These are phyloP conservation scores for Sporothrix schenckii DNA, from an alignment of 2,329 filamentous ascomycete genomes.

Conservation along the genomic window DNA sequence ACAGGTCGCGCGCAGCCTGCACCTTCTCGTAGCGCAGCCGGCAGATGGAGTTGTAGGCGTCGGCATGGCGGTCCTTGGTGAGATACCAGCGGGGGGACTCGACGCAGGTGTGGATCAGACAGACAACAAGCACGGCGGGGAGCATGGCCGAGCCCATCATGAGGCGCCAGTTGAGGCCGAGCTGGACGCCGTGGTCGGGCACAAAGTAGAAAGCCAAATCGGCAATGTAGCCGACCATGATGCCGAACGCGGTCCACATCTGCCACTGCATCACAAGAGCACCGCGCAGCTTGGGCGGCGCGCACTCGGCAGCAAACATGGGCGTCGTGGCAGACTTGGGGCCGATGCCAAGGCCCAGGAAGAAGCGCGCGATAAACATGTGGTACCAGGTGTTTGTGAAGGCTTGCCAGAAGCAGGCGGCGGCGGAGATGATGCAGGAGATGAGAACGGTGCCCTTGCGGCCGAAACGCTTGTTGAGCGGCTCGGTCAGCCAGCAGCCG, in stretches of 20 bases:
- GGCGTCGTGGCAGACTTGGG: conserved; percentile 68
- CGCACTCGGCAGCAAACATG: conserved; percentile 68
- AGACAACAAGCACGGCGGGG: conserved; percentile 60
- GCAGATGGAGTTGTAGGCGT: conserved; percentile 54
- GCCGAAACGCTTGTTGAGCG: conserved; percentile 70
- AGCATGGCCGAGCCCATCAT: conserved; percentile 70
- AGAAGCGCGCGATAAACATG: conserved; percentile 71
- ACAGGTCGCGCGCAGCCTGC: conserved; percentile 59
- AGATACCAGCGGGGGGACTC: conserved; percentile 50
- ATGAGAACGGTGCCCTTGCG: conserved; percentile 72
- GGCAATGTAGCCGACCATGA: conserved; percentile 61
- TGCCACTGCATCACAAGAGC: conserved; percentile 67
- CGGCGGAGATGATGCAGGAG: conserved; percentile 54
- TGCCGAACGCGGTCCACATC: conserved; percentile 51
- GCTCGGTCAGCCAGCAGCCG: conserved; percentile 74
- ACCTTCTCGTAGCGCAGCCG: conserved; percentile 55
- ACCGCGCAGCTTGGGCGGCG: conserved; percentile 65
- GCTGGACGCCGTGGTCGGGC: conserved; percentile 54
- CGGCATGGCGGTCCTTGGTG: conserved; percentile 50
- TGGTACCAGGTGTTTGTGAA: conserved; percentile 61
- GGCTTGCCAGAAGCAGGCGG: conserved; percentile 50
- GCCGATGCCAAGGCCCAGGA: conserved; percentile 70
- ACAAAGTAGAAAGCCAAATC: conserved; percentile 65
- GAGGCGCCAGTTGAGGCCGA: conserved; percentile 66
- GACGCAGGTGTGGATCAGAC: conserved; percentile 47